Conservation (phyloP, 257 asterid species). For the Catharanthus roseus region DNA sequence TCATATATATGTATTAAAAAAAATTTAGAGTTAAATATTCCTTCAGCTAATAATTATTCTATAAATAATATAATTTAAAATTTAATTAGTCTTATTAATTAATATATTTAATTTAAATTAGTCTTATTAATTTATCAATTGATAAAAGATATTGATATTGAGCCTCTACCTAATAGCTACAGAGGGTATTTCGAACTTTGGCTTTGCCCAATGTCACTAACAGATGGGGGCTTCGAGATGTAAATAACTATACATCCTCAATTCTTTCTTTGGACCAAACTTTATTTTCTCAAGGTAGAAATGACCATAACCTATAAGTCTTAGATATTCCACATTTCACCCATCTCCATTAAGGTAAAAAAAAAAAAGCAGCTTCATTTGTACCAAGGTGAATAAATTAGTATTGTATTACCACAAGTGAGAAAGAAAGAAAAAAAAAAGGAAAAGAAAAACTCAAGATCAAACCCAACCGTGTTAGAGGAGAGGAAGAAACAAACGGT, state of each 20-base stretch:
- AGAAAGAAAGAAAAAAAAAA: too few species aligned
- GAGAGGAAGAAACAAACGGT: constrained; percentile 41
- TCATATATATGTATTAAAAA: too few species aligned
- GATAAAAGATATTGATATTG: too few species aligned
- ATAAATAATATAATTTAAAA: too few species aligned
- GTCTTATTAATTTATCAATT: too few species aligned
- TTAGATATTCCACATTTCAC: constrained; percentile 7
- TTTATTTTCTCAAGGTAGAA: constrained; percentile 2
- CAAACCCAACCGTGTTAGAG: constrained; percentile 14
- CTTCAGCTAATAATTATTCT: too few species aligned
- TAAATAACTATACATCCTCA: background rate
- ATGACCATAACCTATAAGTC: background rate
- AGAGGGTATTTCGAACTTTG: too few species aligned
- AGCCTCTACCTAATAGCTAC: too few species aligned
- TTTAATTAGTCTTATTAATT: too few species aligned
- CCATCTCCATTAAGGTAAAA: background rate
- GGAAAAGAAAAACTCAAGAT: too few species aligned
- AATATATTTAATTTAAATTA: too few species aligned
- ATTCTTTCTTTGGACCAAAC: constrained; percentile 11
- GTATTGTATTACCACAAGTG: background rate
- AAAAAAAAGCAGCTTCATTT: background rate
- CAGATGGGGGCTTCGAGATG: background rate
- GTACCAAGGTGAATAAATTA: constrained; percentile 1
- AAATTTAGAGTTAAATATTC: too few species aligned
- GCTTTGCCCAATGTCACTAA: background rate